phyloP scores from a whole-genome alignment of 441 rosid species.

The Erysimum pusillum region DNA sequence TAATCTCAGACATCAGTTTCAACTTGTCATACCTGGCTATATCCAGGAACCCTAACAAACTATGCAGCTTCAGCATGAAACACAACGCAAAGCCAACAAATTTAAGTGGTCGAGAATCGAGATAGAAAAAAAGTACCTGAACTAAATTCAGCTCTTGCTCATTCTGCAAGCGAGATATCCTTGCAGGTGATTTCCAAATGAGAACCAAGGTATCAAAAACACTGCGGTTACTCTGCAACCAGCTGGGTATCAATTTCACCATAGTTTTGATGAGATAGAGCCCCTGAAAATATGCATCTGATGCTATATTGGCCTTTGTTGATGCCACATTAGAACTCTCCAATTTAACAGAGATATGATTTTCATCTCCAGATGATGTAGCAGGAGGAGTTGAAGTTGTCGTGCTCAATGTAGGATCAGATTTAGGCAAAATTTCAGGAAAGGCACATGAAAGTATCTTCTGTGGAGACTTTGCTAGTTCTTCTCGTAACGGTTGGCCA shows the following conservation, averaged over 20 bases:
- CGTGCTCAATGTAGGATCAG: constrained; percentile 48
- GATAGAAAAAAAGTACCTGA: constrained; percentile 69
- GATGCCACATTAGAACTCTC: constrained; percentile 62
- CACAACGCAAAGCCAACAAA: constrained; percentile 47
- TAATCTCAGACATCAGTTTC: constrained; percentile 5
- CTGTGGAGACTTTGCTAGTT: constrained; percentile 93
- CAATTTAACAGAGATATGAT: constrained; percentile 60
- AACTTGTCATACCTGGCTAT: constrained; percentile 12
- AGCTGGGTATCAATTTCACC: constrained; percentile 90
- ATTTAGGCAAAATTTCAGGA: constrained; percentile 78
- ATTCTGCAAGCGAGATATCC: constrained; percentile 88
- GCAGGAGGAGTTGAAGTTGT: constrained; percentile 64
- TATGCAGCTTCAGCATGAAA: constrained; percentile 30
- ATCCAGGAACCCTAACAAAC: constrained; percentile 22
- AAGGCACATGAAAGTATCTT: constrained; percentile 92
- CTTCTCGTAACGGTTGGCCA: constrained; percentile 96
- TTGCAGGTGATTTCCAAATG: constrained; percentile 96
- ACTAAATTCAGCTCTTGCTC: constrained; percentile 98
- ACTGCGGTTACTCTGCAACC: constrained; percentile 88
- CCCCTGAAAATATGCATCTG: constrained; percentile 97
- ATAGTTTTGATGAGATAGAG: constrained; percentile 94
- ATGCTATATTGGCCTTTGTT: constrained; percentile 55
- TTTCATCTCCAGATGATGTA: constrained; percentile 75
- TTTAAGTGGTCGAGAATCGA: constrained; percentile 14
- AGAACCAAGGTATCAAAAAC: constrained; percentile 94